Evolutionary conservation across 768 basidiomycete species (phyloP).

Genomic region (Pleurotus tuoliensis): DNA sequence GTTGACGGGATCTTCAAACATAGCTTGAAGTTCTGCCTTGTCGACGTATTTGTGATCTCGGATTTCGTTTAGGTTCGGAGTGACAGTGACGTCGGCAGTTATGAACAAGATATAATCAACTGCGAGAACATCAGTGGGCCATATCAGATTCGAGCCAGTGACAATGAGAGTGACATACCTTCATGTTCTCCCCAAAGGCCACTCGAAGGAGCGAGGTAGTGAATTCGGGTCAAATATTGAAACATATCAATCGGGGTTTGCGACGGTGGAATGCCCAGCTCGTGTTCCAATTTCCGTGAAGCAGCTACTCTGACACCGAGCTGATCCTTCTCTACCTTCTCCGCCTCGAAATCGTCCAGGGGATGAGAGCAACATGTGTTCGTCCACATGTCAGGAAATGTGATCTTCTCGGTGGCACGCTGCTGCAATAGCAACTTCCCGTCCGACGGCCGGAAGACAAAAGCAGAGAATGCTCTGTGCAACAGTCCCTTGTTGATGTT

Average conservation of each 20-base stretch:
- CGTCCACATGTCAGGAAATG: slow-evolving; percentile 99
- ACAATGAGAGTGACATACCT: slow-evolving; percentile 44
- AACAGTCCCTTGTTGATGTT: slow-evolving; percentile 92
- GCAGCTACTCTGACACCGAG: slow-evolving; percentile 88
- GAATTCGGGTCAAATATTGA: slow-evolving; percentile 93
- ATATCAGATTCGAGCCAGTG: no score
- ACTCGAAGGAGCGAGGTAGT: slow-evolving; percentile 92
- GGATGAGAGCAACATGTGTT: slow-evolving; percentile 99
- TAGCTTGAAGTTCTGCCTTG: slow-evolving; percentile 82
- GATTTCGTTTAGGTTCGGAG: slow-evolving; percentile 87
- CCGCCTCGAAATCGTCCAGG: slow-evolving; percentile 83
- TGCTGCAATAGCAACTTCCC: slow-evolving; percentile 93
- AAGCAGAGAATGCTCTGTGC: slow-evolving; percentile 97
- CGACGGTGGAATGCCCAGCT: slow-evolving; percentile 81
- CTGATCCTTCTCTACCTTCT: slow-evolving; percentile 74
- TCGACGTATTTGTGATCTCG: slow-evolving; percentile 87
- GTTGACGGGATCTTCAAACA: slow-evolving; percentile 83
- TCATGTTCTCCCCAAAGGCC: slow-evolving; percentile 99
- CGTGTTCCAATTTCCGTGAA: slow-evolving; percentile 92
- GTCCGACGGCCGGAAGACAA: slow-evolving; percentile 92
- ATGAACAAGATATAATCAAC: slow-evolving; percentile 98
- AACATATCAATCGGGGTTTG: slow-evolving; percentile 84
- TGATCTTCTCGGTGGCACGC: slow-evolving; percentile 97
- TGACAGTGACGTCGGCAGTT: slow-evolving; percentile 81
- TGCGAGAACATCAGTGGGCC: slow-evolving; percentile 25